Evolutionary conservation across 2,329 filamentous ascomycete species (phyloP), one percentile per base, ranked within the genome.

Genomic region (Dothideomycetidae sp.): DNA sequence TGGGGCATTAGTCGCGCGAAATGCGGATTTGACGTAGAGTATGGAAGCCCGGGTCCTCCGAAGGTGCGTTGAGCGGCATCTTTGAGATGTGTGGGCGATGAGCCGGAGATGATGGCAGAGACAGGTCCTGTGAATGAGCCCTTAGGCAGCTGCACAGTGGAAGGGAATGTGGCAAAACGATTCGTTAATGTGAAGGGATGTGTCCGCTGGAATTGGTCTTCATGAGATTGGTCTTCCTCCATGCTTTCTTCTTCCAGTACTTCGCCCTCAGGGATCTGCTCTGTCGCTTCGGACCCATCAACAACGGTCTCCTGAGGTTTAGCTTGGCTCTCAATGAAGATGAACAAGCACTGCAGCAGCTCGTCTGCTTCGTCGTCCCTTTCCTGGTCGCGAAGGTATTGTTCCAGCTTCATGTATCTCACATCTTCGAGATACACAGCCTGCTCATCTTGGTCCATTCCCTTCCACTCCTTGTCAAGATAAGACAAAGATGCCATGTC

Each of bases 181-280:
- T 81, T 85, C 29, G 75, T 66, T 2, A 68, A 56, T 0, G 85
- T 93, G 41, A 83, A 66, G 3, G 78, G 75, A 56, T 96, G 90
- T 13, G 77, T 66, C 12, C 82, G 73, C 33, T 64, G 55, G 5
- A 62, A 59, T 11, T 37, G 15, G n/a, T 48, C 48, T 3, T 43
- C 42, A 2, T 47, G 52, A n/a, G 29, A 14, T 10, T 10, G 10
- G 9, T 44, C 43, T 28, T 36, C 29, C 14, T 43, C 40, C 1
- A 37, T 13, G 2, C 17, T 1, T 30, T 46, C 43, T 18, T 45
- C 46, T 11, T 45, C 41, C 13, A 57, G 48, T 3, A 42, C 40
- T n/a, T 54, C 52, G 13, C 38, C 38, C 14, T 41, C 37, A 15
- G 37, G 40, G 5, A 40, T 40, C 23, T 43, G 36, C 18, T 53